Evolutionary conservation across 345 rosid species (phyloP).

Genomic region (Reutealis trisperma): DNA sequence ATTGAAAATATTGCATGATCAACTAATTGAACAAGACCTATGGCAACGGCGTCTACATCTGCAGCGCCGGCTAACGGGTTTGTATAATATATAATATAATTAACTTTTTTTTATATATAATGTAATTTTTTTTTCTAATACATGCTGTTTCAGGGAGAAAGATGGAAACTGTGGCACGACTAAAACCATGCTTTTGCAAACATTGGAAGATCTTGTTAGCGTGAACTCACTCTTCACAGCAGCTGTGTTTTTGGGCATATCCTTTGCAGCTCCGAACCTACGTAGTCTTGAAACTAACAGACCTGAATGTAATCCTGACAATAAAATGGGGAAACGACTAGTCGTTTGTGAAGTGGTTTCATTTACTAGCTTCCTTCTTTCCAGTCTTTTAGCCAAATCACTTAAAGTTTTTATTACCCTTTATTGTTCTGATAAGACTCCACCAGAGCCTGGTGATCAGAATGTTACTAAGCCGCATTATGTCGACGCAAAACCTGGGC

Average conservation of each 20-base stretch:
- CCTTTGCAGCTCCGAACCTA: slow-evolving; percentile 8
- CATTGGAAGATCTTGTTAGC: background rate
- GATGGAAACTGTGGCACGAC: background rate
- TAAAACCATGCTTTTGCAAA: background rate
- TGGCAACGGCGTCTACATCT: no score
- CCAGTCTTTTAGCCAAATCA: slow-evolving; percentile 45
- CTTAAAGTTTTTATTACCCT: slow-evolving; percentile 29
- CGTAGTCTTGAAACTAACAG: slow-evolving; percentile 24
- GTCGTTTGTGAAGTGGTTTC: slow-evolving; percentile 32
- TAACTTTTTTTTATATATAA: no score
- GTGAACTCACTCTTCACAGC: background rate
- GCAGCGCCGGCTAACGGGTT: no score
- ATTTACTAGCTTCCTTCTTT: slow-evolving; percentile 35
- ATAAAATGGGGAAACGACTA: background rate
- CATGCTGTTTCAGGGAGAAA: background rate
- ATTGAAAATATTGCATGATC: no score
- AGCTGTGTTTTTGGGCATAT: slow-evolving; percentile 28
- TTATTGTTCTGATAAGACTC: background rate
- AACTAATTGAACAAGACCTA: no score
- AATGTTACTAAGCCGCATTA: no score
- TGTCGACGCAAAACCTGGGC: background rate
- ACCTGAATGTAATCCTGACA: slow-evolving; percentile 17
- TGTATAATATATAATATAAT: no score
- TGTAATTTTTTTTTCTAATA: no score
- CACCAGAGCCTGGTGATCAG: background rate